Base-by-base conservation (phyloP, 306 rosid genomes). In the Dicorynia guianensis region DNA sequence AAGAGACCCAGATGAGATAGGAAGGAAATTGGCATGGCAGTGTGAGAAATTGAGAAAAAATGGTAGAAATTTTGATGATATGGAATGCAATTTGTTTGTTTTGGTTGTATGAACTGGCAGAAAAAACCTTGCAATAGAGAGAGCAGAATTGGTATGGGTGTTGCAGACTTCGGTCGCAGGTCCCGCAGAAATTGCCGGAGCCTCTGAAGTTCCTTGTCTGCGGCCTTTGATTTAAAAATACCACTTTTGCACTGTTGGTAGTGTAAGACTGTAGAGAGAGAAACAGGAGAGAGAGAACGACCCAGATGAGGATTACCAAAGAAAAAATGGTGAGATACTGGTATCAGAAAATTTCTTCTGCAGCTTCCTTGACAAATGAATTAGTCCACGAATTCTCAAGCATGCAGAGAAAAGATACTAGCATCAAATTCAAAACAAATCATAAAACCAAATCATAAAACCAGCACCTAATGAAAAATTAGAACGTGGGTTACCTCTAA, bases 101-200 rank as follows among this genome's bases (percentile, higher is more conserved):
- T n/a, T n/a, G n/a, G n/a, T n/a, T n/a, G n/a, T n/a, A n/a, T n/a
- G n/a, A n/a, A n/a, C n/a, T n/a, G n/a, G 30, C 36, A 8, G 50
- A 38, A 10, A 5, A 17, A 6, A 96, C 99, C 99, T 92, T 96
- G 99, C 99, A 96, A 15, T 87, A 84, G 63, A 96, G 84, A 55
- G 94, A 96, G 79, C 99, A 96, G 82, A 85, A 96, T 34, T 81
- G 84, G 77, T 88, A 96, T 38, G 94, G 90, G 79, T 89, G 87
- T 83, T 96, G 98, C 65, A 96, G 87, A 75, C 80, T 86, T 81
- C 98, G 86, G 90, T 89, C 88, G 66, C 99, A 96, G 81, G 98
- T 89, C 79, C 69, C 71, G 87, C 99, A 96, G 67, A 78, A 58
- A 59, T 90, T 96, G 83, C 98, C 87, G 82, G 91, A 78, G 89